These are phyloP conservation scores for Xylaria palmicola DNA, from an alignment of 495 filamentous ascomycete genomes.

Conservation along the genomic window DNA sequence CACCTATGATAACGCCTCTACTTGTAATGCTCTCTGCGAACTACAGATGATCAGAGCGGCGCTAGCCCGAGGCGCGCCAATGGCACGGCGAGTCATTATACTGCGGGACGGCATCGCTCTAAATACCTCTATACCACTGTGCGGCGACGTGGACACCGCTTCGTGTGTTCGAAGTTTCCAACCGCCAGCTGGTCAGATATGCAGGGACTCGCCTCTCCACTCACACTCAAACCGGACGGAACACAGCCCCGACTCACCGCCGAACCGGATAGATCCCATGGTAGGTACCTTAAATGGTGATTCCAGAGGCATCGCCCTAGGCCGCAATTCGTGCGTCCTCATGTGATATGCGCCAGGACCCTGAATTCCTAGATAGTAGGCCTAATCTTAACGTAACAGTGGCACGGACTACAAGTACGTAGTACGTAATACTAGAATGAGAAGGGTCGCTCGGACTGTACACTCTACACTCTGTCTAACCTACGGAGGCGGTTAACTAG, in stretches of 20 bases:
- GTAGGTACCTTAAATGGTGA: too few species aligned
- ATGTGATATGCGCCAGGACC: neutral
- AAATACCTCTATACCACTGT: too few species aligned
- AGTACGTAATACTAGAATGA: too few species aligned
- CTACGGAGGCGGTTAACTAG: neutral
- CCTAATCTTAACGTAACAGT: too few species aligned
- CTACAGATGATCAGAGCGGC: too few species aligned
- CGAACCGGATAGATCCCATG: neutral
- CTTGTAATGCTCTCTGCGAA: too few species aligned
- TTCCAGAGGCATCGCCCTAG: neutral
- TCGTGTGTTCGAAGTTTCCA: neutral
- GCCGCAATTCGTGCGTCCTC: neutral
- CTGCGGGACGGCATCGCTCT: too few species aligned
- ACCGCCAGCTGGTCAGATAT: conserved; percentile 1
- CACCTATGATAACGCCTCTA: too few species aligned
- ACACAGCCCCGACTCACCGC: conserved; percentile 8
- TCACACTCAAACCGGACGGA: conserved; percentile 1
- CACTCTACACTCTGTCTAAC: neutral
- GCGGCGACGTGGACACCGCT: neutral
- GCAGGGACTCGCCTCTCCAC: conserved; percentile 10
- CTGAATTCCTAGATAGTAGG: neutral
- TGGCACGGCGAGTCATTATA: too few species aligned
- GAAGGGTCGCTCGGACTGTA: neutral
- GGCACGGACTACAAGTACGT: too few species aligned
- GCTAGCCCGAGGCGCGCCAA: too few species aligned